Evolutionary conservation across 257 asterid species (phyloP), one percentile per base, ranked within the genome.

Genomic region (Coffea eugenioides): DNA sequence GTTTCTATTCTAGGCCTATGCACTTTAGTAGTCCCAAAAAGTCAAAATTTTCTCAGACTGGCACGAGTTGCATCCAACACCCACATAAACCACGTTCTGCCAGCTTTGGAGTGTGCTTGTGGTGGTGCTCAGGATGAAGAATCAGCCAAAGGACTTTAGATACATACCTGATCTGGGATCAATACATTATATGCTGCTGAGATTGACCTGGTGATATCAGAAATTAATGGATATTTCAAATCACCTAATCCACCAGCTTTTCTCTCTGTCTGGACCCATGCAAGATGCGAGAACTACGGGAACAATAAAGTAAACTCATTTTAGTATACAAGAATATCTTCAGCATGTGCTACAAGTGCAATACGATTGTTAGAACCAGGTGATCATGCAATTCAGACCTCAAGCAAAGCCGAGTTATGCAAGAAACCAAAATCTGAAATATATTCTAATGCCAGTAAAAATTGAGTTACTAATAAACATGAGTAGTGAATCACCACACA

Each of bases 191-290:
- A 94, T 23, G 93, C 84, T 83, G 88, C 88, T 10, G 97, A 87
- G 71, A 94, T 86, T 52, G 98, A 91, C 87, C 92, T 94, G 83
- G 98, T 94, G 69, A 94, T 86, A 71, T 94, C 98, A 64, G 97
- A 92, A 84, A 94, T 80, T 48, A 96, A 85, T 43, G 99, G 99
- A 87, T 95, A 95, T 0, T 79, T 87, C 89, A 93, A 81, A 87
- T 95, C 99, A 82, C 99, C 98, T 84, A 95, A 85, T 25, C 98
- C 98, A 36, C 98, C 98, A 34, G 97, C 89, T 82, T 95, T 95
- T 83, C 98, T 93, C 52, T 95, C 98, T 6, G 98, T 95, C 90
- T 95, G 98, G 77, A 95, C 91, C 98, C 99, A 95, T 64, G 99
- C 97, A 84, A 95, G 99, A 85, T 87, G 90, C 83, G 90, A 87